These are phyloP conservation scores for Agrocybe praecox DNA, from an alignment of 768 basidiomycete genomes.

Conservation along the genomic window DNA sequence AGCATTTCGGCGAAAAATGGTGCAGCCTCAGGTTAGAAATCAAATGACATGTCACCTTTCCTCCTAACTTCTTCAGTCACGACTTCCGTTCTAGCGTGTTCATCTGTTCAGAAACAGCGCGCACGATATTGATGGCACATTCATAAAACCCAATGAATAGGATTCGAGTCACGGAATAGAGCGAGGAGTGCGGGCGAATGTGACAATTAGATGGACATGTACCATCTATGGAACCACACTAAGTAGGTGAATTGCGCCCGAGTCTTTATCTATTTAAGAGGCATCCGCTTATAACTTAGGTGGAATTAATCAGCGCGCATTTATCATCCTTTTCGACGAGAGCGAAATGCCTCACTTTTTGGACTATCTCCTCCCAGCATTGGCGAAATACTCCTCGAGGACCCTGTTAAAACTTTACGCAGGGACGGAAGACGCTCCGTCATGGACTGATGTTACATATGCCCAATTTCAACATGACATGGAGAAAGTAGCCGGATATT, in stretches of 20 bases:
- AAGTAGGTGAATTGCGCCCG: not conserved
- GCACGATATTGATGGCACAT: too few species aligned
- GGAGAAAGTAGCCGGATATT: constrained; percentile 56
- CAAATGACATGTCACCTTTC: too few species aligned
- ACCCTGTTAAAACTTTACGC: constrained; percentile 9
- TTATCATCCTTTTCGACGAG: not conserved
- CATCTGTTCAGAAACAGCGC: too few species aligned
- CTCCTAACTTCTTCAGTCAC: too few species aligned
- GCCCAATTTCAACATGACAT: constrained; percentile 56
- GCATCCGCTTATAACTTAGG: not conserved
- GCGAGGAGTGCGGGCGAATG: not conserved
- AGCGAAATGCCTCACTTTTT: not conserved
- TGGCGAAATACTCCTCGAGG: constrained; percentile 1
- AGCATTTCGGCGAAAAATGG: too few species aligned
- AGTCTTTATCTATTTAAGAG: not conserved
- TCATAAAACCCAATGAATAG: too few species aligned
- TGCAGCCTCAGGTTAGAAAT: too few species aligned
- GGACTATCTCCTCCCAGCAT: not conserved
- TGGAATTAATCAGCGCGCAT: not conserved
- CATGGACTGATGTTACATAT: constrained; percentile 28
- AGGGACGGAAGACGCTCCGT: constrained; percentile 2
- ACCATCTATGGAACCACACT: not conserved
- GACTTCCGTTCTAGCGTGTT: too few species aligned
- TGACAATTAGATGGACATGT: not conserved
- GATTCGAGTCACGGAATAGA: too few species aligned